Base-by-base conservation (phyloP, 2,329 filamentous ascomycete species). In the Arthroderma sp. region DNA sequence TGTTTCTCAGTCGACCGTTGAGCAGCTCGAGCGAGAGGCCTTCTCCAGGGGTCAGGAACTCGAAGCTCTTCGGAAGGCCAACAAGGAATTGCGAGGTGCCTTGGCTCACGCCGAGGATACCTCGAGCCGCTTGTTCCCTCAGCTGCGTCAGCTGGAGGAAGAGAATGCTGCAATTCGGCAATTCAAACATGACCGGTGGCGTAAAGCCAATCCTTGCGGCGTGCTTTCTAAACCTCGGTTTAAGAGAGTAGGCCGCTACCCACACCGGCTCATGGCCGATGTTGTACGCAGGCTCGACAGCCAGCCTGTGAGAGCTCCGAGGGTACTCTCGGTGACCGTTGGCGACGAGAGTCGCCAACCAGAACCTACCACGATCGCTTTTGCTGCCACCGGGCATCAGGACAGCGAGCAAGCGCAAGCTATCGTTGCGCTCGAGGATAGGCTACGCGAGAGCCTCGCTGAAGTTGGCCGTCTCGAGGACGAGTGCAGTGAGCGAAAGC, bases 191-290 rank as follows among this genome's bases (percentile, higher is more conserved):
- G 30, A 32, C 27, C 15, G 11, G 36, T 27, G 27, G 39, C 42
- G 30, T 43, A n/a, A 22, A 36, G 43, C 27, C 36, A 48, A 40
- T 4, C 34, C 15, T 15, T 4, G 36, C n/a, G 36, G 29, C 27
- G 40, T 31, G 30, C 36, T 43, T 34, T 29, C 41, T 29, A 46
- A 41, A 28, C 47, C 38, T 29, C 42, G 46, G 44, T 31, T 46
- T 33, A n/a, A 38, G 11, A 45, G 30, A 39, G 11, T 28, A 32
- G 30, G 29, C 27, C 43, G 34, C 31, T 43, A 43, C 11, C 27
- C 15, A 33, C 46, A 40, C 27, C 29, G 6, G 10, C 29, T 48
- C 11, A 37, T 36, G 34, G 29, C 31, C n/a, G 36, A 36, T 15
- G 28, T 42, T 30, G 40, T 38, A 28, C 33, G 29, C 6, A 36